These are phyloP conservation scores for Fusarium pseudonygamai DNA, from an alignment of 2,329 filamentous ascomycete species.

Conservation along the genomic window DNA sequence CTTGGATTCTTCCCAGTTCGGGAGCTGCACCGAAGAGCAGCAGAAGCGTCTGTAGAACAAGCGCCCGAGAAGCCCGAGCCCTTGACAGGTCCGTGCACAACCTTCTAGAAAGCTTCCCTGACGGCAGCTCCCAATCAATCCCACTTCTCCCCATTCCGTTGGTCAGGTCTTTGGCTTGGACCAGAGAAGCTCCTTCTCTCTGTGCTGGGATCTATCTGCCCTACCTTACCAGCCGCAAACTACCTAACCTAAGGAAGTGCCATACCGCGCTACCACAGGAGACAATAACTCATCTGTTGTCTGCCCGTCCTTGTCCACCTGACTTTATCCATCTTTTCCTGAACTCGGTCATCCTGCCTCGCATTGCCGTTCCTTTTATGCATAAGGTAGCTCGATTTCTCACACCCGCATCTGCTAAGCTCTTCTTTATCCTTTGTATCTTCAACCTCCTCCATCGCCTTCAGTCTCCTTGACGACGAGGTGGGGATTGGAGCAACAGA, in stretches of 20 bases:
- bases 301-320: neutral
- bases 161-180: slow-evolving; percentile 5
- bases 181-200: slow-evolving; percentile 23
- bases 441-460: slow-evolving; percentile 1
- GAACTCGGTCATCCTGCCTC: slow-evolving; percentile 1
- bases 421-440: slow-evolving; percentile 2
- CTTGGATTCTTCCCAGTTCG: slow-evolving; percentile 30
- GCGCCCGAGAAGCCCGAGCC: slow-evolving; percentile 32
- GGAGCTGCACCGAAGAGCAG: slow-evolving; percentile 43
- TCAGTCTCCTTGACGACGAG: slow-evolving; percentile 22
- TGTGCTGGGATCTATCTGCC: slow-evolving; percentile 8
- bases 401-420: neutral
- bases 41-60: slow-evolving; percentile 42
- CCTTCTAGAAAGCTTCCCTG: slow-evolving; percentile 47
- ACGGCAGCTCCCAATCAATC: slow-evolving; percentile 25
- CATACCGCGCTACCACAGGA: neutral
- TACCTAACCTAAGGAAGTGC: neutral
- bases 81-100: slow-evolving; percentile 29
- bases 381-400: neutral
- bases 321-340: slow-evolving; percentile 1
- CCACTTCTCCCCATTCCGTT: slow-evolving; percentile 40
- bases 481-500: slow-evolving; percentile 32
- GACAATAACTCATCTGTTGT: slow-evolving; percentile 13
- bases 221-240: neutral
- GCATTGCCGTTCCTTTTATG: neutral